Evolutionary conservation across 768 basidiomycete species (phyloP), one percentile per base, ranked within the genome.

Genomic region (Calocera cornea): DNA sequence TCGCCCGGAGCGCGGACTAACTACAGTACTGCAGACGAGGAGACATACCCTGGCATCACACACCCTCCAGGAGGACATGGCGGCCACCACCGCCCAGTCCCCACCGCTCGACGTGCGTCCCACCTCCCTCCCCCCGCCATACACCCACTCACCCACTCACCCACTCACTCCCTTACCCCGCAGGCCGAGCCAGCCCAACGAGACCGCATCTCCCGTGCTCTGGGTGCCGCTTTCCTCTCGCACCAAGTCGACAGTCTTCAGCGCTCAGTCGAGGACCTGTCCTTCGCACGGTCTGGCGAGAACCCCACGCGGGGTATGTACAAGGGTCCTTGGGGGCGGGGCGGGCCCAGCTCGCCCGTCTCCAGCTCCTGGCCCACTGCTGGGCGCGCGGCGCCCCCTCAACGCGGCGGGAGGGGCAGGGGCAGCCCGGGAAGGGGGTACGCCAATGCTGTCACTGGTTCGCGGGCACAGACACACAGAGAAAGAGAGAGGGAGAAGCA

Each of bases 151-250:
- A 60, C 24, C 5, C 2, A 33, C 54, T n/a, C n/a, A 16, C 31
- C 54, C 31, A 10, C 31, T 27, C 7, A 60, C 24, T 7, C 2
- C 7, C 54, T n/a, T n/a, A n/a, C n/a, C n/a, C n/a, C 14, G 5
- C 54, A 60, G 54, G 22, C 14, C 54, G 27, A 60, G 19, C 14
- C 54, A 27, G 14, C 54, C 5, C 16, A 47, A 7, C 54, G 54
- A 2, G 70, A 69, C 36, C 63, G 66, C 38, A 89, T 93, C 88
- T 92, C 90, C 67, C 84, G 86, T 69, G 90, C 91, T 0, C 84
- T 93, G 41, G 91, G 91, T 22, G 90, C 90, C 33, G 91, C 91
- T 1, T 92, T 92, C 74, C 83, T 93, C 68, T 88, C 83, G 70
- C 90, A 93, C 72, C 90, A 93, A 72, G 91, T 93, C 49, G 89